These are phyloP conservation scores for Neurospora pannonica DNA, from an alignment of 495 filamentous ascomycete species.

Conservation along the genomic window DNA sequence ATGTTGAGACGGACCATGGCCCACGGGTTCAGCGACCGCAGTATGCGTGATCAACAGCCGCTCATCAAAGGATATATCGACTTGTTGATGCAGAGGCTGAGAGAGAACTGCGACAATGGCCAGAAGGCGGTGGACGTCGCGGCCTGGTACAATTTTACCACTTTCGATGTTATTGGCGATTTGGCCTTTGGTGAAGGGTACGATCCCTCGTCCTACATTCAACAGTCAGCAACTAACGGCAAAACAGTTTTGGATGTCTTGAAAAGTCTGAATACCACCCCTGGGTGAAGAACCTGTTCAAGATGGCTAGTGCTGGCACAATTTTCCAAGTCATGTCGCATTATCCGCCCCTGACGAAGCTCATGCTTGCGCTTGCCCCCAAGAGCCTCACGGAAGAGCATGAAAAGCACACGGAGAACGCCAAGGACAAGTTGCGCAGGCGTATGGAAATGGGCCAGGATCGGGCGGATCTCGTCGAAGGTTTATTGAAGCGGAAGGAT, in stretches of 20 bases:
- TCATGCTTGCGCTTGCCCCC: conserved; percentile 17
- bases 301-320: conserved; percentile 25
- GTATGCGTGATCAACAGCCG: conserved; percentile 36
- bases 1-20: conserved; percentile 37
- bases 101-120: conserved; percentile 22
- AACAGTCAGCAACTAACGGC: neutral
- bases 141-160: conserved; percentile 50
- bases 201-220: neutral
- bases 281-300: conserved; percentile 45
- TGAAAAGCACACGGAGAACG: conserved; percentile 25
- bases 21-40: conserved; percentile 44
- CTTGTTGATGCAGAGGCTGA: conserved; percentile 34
- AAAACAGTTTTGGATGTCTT: conserved; percentile 41
- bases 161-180: conserved; percentile 55
- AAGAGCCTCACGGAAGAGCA: conserved; percentile 20
- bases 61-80: conserved; percentile 37
- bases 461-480: conserved; percentile 40
- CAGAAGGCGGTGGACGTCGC: conserved; percentile 30
- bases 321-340: conserved; percentile 26
- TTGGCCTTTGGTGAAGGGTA: conserved; percentile 46
- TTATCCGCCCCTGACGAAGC: conserved; percentile 14
- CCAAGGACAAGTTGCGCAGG: conserved; percentile 29
- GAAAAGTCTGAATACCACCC: conserved; percentile 38
- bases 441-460: conserved; percentile 31
- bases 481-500: conserved; percentile 37